Conservation (phyloP, 2,329 filamentous ascomycete species). For the Penicillium rolfsii region DNA sequence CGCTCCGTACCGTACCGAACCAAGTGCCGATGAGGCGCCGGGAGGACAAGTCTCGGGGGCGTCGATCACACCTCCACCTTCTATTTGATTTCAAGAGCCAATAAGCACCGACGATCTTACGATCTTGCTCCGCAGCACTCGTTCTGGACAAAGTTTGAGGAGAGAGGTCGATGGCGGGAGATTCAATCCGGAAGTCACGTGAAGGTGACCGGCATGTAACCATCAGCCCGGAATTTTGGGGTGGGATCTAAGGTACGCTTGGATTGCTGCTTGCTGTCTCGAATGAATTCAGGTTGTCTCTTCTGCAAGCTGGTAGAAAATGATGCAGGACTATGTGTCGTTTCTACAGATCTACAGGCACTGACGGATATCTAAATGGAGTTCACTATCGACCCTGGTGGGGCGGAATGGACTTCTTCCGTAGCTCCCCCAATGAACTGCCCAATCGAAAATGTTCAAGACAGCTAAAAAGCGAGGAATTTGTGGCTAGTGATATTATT, state of each 20-base stretch:
- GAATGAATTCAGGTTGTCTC: not conserved
- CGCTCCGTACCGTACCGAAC: conserved; percentile 32
- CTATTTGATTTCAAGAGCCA: not conserved
- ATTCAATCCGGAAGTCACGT: conserved; percentile 5
- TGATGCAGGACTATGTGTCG: no score
- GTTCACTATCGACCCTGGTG: not conserved
- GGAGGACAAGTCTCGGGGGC: not conserved
- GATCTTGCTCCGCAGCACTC: not conserved
- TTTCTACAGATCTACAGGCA: no score
- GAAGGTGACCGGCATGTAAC: not conserved
- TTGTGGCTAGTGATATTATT: no score
- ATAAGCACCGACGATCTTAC: no score
- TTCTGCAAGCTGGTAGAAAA: not conserved
- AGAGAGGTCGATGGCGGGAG: not conserved
- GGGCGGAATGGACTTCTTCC: not conserved
- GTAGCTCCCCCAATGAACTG: not conserved
- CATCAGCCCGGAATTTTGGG: not conserved
- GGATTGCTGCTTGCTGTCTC: not conserved
- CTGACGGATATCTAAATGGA: not conserved
- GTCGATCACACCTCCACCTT: not conserved
- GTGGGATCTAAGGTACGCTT: not conserved
- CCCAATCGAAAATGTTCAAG: no score
- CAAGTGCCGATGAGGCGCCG: conserved; percentile 26
- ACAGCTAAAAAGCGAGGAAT: no score
- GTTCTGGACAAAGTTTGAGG: conserved; percentile 2